These are phyloP conservation scores for Metrosideros polymorpha DNA, from an alignment of 441 rosid genomes.

Conservation along the genomic window DNA sequence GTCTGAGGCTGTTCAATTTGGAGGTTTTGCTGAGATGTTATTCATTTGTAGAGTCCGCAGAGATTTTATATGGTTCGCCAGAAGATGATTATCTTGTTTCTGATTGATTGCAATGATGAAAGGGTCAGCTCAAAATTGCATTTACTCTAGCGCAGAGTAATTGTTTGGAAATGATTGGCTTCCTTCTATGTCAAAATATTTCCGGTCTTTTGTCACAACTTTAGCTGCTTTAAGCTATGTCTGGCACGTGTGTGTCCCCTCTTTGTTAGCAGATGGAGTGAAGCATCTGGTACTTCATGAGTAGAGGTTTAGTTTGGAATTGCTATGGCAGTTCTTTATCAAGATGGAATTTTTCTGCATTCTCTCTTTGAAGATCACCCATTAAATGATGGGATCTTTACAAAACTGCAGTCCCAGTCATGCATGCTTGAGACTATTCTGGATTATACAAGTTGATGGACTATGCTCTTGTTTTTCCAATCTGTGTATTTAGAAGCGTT, in stretches of 20 bases:
- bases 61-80: neutral
- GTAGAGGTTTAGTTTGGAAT: neutral
- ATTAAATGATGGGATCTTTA: neutral
- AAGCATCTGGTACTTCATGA: neutral
- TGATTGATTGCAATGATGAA: neutral
- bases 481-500: neutral
- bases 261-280: neutral
- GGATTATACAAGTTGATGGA: neutral
- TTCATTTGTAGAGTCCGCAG: neutral
- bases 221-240: neutral
- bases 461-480: neutral
- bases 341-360: neutral
- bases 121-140: neutral
- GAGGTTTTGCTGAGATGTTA: neutral
- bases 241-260: neutral
- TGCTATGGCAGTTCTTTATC: neutral
- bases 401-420: neutral
- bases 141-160: neutral
- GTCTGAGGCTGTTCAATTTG: neutral
- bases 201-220: neutral
- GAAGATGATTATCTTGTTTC: neutral
- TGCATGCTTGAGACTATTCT: neutral
- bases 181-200: neutral
- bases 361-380: neutral
- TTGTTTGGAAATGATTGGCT: neutral